Percentiles rank a stretch among this genome's conserved stretches.
Conservation (phyloP, 2,329 filamentous ascomycete genomes). For the Tolypocladium tropicale region DNA sequence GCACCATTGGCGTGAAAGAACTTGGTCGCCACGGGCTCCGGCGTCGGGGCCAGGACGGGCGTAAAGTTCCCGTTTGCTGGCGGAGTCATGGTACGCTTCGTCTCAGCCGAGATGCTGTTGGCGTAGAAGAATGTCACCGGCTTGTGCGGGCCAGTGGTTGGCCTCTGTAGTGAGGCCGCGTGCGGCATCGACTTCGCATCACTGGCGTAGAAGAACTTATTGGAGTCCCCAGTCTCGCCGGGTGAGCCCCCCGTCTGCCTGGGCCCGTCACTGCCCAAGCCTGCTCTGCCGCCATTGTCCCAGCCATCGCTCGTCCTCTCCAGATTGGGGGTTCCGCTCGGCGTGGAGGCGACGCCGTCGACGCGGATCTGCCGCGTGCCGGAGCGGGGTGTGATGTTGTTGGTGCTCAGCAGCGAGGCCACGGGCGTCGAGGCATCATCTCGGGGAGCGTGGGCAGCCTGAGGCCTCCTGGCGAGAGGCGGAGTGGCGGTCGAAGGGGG, state of each 20-base stretch:
- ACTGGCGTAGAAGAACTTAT: constrained; percentile 86
- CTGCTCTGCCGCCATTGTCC: constrained; percentile 23
- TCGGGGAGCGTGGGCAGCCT: constrained; percentile 9
- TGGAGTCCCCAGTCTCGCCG: constrained; percentile 17
- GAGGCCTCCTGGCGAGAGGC: constrained; percentile 29
- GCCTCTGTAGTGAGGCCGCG: constrained; percentile 23
- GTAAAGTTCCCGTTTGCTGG: constrained; percentile 18
- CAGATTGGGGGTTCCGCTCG: constrained; percentile 46
- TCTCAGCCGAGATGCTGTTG: constrained; percentile 34
- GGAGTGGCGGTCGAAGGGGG: constrained; percentile 23
- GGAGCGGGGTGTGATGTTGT: constrained; percentile 71
- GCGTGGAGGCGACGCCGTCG: constrained; percentile 58
- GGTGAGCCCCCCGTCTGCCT: constrained; percentile 14
- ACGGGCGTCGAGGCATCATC: constrained; percentile 45
- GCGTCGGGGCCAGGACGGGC: constrained; percentile 21
- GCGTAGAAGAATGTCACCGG: constrained; percentile 46
- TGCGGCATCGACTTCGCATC: constrained; percentile 48
- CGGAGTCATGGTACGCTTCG: constrained; percentile 22
- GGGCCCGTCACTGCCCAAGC: constrained; percentile 18
- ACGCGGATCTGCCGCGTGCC: constrained; percentile 61
- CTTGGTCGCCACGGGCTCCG: constrained; percentile 41
- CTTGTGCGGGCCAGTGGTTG: constrained; percentile 32
- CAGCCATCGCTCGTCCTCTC: constrained; percentile 31
- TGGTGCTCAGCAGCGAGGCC: constrained; percentile 42
- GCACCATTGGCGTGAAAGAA: constrained; percentile 68